Evolutionary conservation across 768 basidiomycete genomes (phyloP).

Genomic region (Myochromella boudieri): DNA sequence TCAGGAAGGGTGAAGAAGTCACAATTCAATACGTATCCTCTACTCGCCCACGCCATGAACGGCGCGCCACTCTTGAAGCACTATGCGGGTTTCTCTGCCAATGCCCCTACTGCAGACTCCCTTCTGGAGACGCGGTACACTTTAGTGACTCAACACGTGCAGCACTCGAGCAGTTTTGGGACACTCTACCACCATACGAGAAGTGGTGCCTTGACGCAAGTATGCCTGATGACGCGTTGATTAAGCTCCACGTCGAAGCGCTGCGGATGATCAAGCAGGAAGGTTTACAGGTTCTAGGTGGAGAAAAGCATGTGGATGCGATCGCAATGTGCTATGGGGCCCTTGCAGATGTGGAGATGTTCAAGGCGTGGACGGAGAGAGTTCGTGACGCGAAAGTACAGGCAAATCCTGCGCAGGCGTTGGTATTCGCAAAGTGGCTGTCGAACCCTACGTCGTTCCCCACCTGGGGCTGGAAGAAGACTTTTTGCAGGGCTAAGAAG

Average conservation of each 20-base stretch:
- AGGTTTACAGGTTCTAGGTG: constrained; percentile 30
- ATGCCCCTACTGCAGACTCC: constrained; percentile 26
- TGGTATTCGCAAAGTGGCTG: constrained; percentile 33
- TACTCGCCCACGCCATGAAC: constrained; percentile 19
- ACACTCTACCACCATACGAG: constrained; percentile 28
- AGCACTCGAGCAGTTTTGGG: constrained; percentile 28
- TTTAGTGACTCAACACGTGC: constrained; percentile 29
- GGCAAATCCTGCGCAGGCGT: constrained; percentile 18
- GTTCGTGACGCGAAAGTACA: constrained; percentile 26
- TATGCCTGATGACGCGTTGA: constrained; percentile 26
- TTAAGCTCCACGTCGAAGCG: constrained; percentile 30
- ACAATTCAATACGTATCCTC: constrained; percentile 34
- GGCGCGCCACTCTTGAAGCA: constrained; percentile 19
- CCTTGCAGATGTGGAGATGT: constrained; percentile 33
- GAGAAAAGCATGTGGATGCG: constrained; percentile 31
- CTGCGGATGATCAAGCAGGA: constrained; percentile 31
- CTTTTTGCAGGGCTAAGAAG: constrained; percentile 12
- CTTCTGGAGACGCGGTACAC: constrained; percentile 10
- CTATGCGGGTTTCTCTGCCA: constrained; percentile 32
- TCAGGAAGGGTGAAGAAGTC: constrained; percentile 34
- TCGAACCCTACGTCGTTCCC: constrained; percentile 34
- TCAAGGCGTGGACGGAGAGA: constrained; percentile 30
- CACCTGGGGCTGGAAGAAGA: constrained; percentile 35
- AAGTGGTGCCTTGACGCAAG: constrained; percentile 30
- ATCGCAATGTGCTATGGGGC: constrained; percentile 44